Conservation (phyloP, 2,329 filamentous ascomycete genomes). For the Colletotrichum chrysophilum region DNA sequence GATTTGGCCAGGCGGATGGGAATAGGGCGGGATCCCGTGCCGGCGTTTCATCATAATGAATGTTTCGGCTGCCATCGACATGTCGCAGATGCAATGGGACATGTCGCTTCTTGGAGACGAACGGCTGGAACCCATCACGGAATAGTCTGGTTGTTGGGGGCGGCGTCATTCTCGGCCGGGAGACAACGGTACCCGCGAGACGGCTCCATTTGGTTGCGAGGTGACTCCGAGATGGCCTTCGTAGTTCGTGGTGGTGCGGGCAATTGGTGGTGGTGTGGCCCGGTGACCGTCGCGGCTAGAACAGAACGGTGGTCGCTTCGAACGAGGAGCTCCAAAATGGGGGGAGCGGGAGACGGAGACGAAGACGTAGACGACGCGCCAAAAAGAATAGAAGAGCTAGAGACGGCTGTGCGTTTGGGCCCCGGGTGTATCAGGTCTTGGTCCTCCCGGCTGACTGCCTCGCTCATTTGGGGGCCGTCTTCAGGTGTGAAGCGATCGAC, state of each 20-base stretch:
- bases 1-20: neutral
- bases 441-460: neutral
- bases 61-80: neutral
- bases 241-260: neutral
- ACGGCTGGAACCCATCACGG: neutral
- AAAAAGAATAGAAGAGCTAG: neutral
- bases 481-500: neutral
- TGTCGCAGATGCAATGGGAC: conserved; percentile 5
- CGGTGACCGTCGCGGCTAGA: neutral
- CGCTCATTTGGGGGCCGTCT: neutral
- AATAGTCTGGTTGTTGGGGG: neutral
- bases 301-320: neutral
- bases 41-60: neutral
- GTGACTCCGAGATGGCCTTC: neutral
- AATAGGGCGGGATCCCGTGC: neutral
- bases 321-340: neutral
- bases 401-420: neutral
- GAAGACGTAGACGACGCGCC: neutral
- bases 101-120: neutral
- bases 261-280: neutral
- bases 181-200: neutral
- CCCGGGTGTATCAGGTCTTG: conserved; percentile 9
- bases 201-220: neutral
- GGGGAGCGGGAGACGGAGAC: neutral
- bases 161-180: neutral